Conservation (phyloP, 768 basidiomycete genomes). For the Psilocybe sp. region DNA sequence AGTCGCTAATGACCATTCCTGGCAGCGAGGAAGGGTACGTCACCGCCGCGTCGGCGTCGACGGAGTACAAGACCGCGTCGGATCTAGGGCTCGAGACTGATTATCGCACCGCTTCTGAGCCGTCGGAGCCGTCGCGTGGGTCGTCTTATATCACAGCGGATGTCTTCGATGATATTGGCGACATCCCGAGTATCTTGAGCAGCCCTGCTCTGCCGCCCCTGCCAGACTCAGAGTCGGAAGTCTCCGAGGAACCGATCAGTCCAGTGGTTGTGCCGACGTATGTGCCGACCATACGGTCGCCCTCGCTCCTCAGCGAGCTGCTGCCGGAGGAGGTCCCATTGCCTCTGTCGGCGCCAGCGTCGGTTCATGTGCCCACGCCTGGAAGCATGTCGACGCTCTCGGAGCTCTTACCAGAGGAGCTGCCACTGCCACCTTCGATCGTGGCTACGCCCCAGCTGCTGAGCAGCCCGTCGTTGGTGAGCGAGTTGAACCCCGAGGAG, state of each 20-base stretch:
- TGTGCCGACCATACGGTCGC: slow-evolving; percentile 29
- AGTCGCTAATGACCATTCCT: slow-evolving; percentile 29
- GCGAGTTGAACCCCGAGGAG: no score
- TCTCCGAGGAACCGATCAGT: slow-evolving; percentile 7
- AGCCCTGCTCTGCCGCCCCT: slow-evolving; percentile 40
- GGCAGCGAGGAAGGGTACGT: slow-evolving; percentile 33
- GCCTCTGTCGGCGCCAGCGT: slow-evolving; percentile 13
- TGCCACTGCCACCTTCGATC: slow-evolving; percentile 41
- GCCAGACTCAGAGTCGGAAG: slow-evolving; percentile 23
- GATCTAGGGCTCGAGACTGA: slow-evolving; percentile 30
- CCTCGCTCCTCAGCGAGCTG: slow-evolving; percentile 24
- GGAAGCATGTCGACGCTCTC: slow-evolving; percentile 12
- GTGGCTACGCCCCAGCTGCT: neutral
- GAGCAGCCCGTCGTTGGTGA: neutral
- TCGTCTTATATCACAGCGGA: slow-evolving; percentile 52
- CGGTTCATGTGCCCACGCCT: slow-evolving; percentile 8
- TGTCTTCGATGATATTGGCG: slow-evolving; percentile 34
- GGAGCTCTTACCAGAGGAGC: slow-evolving; percentile 29
- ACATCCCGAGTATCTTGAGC: slow-evolving; percentile 40
- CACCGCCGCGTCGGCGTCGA: slow-evolving; percentile 35
- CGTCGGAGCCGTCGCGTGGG: slow-evolving; percentile 22
- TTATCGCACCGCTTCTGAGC: slow-evolving; percentile 33
- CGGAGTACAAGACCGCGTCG: slow-evolving; percentile 47
- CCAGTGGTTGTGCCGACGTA: slow-evolving; percentile 23
- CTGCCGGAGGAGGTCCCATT: slow-evolving; percentile 25